Base-by-base conservation (phyloP, 73 alveolate genomes). In the Paramecium primaurelia region DNA sequence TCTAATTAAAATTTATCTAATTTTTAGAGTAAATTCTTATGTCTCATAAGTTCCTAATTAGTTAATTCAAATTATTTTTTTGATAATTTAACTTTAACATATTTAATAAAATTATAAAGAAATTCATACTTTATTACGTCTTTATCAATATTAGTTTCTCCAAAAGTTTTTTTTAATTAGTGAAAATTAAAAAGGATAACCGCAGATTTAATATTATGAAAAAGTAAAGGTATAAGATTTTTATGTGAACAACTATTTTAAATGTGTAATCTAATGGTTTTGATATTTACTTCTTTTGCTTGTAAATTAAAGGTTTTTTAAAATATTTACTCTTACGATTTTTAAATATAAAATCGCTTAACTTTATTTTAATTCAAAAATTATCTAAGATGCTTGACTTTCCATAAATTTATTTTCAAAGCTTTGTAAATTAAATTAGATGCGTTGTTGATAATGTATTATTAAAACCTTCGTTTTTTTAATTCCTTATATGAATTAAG, bases 381-480 rank as follows among this genome's bases (percentile, higher is more conserved):
- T 37, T 75, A 12, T 6, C 28, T 75, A 6, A 75, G 59, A 40
- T 37, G 34, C 7, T 75, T 22, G 34, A 34, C 34, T 75, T 40
- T 75, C 42, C 42, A 37, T 26, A 32, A 22, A 16, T 40, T 26
- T 6, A 34, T 22, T 37, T 75, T 34, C 37, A 75, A 22, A 0
- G 88, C 59, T 14, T 37, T 75, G 18, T 32, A 34, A 12, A 75
- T 75, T 32, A 75, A 45, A 14, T 75, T 75, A 22, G 88, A 34
- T 75, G 88, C 88, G n/a, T 75, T 75, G 59, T 34, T 75, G 36
- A 37, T 40, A 4, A 75, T 75, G 16, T 75, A 75, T 32, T 75
- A 32, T 37, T 75, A 75, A 38, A 75, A 75, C 37, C 49, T 34
- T 75, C 88, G 8, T 32, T 11, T 75, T 16, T 75, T 75, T 10